Conservation (phyloP, 495 filamentous ascomycete species). For the Penicillium taxi region DNA sequence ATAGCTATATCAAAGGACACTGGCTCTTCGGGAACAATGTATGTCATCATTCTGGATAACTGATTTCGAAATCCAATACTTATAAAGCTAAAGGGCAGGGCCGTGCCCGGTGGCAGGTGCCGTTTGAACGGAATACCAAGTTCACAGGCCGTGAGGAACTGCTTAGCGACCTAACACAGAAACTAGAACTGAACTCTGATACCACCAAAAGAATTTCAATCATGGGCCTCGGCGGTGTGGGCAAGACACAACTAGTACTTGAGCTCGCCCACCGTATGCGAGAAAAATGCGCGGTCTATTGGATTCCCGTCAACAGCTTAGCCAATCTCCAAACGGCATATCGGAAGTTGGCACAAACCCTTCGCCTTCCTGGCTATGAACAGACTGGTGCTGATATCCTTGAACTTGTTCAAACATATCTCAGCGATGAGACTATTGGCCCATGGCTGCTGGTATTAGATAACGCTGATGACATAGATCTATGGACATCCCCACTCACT, state of each 20-base stretch:
- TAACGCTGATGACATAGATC: conserved; percentile 19
- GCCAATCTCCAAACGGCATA: conserved; percentile 38
- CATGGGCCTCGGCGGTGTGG: conserved; percentile 39
- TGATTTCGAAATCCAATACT: too few relatives aligned
- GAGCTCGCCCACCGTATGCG: conserved; percentile 36
- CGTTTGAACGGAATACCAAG: too few relatives aligned
- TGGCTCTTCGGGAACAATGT: too few relatives aligned
- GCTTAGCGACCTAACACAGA: too few relatives aligned
- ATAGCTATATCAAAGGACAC: too few relatives aligned
- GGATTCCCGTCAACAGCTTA: conserved; percentile 34
- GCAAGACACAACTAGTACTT: conserved; percentile 47
- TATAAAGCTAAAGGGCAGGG: too few relatives aligned
- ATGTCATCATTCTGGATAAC: too few relatives aligned
- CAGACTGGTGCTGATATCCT: conserved; percentile 14
- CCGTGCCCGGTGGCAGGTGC: too few relatives aligned
- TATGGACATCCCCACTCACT: conserved; percentile 1
- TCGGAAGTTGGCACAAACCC: conserved; percentile 25
- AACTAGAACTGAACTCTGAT: conserved; percentile 12
- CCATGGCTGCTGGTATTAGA: conserved; percentile 32
- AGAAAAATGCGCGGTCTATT: conserved; percentile 40
- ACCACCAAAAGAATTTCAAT: conserved; percentile 20
- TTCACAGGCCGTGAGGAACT: too few relatives aligned
- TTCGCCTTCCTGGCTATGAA: conserved; percentile 12
- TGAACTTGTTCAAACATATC: conserved; percentile 17
- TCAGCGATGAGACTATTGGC: conserved; percentile 16